Percentiles rank a stretch among this genome's conserved stretches.
Conservation (phyloP, 495 filamentous ascomycete species). For the Aspergillus wentii region DNA sequence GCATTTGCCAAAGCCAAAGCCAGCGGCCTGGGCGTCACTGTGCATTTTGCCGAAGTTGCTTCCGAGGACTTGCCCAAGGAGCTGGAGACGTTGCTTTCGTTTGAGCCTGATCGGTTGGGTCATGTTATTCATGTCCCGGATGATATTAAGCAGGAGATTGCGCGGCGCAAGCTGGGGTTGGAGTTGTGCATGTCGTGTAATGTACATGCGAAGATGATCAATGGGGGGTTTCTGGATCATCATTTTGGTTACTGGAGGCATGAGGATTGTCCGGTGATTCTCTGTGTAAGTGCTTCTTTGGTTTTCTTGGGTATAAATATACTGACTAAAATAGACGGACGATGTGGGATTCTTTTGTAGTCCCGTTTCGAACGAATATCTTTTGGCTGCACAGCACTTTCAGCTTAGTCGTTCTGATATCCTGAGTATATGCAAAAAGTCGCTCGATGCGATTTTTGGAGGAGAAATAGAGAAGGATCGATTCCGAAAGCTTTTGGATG, state of each 20-base stretch:
- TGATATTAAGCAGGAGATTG: constrained; percentile 50
- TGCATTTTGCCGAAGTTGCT: constrained; percentile 74
- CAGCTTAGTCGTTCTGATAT: constrained; percentile 50
- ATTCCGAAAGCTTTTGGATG: constrained; percentile 44
- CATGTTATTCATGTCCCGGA: constrained; percentile 74
- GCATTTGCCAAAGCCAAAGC: constrained; percentile 53
- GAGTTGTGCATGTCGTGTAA: constrained; percentile 82
- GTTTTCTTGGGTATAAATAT: no score
- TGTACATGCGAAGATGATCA: constrained; percentile 68
- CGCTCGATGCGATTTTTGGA: constrained; percentile 61
- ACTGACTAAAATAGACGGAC: constrained; percentile 70
- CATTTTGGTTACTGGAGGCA: constrained; percentile 68
- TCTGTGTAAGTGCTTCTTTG: constrained; percentile 50
- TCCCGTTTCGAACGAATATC: constrained; percentile 74
- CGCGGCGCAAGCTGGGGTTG: constrained; percentile 49
- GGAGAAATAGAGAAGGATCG: constrained; percentile 56
- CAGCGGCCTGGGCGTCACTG: constrained; percentile 54
- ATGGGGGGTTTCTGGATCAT: constrained; percentile 62
- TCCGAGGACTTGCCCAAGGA: constrained; percentile 50
- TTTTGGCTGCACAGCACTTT: constrained; percentile 69
- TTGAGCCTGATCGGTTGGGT: constrained; percentile 65
- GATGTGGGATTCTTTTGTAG: constrained; percentile 83
- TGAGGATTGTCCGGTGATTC: constrained; percentile 45
- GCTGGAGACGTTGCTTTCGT: constrained; percentile 56
- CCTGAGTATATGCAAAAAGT: constrained; percentile 48